Evolutionary conservation across 345 rosid species (phyloP).

Genomic region (Iberis pinnata): DNA sequence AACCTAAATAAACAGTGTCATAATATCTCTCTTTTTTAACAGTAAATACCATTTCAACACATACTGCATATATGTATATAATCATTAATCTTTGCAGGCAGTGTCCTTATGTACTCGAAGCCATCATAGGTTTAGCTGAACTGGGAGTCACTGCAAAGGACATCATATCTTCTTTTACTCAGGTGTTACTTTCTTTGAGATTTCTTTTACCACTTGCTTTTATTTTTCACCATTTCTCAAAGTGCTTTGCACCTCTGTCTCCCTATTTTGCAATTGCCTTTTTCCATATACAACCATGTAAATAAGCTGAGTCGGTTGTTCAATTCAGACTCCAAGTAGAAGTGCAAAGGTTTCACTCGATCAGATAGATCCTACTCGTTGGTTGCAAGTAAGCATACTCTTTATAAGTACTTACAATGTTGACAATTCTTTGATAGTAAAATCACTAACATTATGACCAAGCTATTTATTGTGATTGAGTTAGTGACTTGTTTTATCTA

Average conservation of each 20-base stretch:
- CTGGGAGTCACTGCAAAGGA: slow-evolving; percentile 84
- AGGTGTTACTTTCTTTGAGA: slow-evolving; percentile 43
- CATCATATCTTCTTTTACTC: slow-evolving; percentile 63
- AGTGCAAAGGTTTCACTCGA: slow-evolving; percentile 70
- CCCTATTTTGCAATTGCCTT: not conserved
- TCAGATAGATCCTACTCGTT: slow-evolving; percentile 73
- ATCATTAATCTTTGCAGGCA: slow-evolving; percentile 44
- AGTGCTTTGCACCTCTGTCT: slow-evolving; percentile 2
- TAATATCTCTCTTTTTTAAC: not conserved
- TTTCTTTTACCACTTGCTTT: not conserved
- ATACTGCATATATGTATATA: not conserved
- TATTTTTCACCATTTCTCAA: not conserved
- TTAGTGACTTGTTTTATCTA: not conserved
- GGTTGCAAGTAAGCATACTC: slow-evolving; percentile 79
- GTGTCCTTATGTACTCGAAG: slow-evolving; percentile 80
- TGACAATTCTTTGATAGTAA: not conserved
- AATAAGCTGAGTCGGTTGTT: not conserved
- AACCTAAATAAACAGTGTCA: slow-evolving; percentile 9
- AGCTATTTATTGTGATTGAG: slow-evolving; percentile 2
- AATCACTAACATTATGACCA: not conserved
- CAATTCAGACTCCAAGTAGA: slow-evolving; percentile 62
- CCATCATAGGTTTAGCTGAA: slow-evolving; percentile 83
- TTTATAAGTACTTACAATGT: not conserved
- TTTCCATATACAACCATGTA: not conserved
- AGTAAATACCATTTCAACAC: not conserved